phyloP scores from a whole-genome alignment of 495 filamentous ascomycete species.

The Penicillium cosmopolitanum region DNA sequence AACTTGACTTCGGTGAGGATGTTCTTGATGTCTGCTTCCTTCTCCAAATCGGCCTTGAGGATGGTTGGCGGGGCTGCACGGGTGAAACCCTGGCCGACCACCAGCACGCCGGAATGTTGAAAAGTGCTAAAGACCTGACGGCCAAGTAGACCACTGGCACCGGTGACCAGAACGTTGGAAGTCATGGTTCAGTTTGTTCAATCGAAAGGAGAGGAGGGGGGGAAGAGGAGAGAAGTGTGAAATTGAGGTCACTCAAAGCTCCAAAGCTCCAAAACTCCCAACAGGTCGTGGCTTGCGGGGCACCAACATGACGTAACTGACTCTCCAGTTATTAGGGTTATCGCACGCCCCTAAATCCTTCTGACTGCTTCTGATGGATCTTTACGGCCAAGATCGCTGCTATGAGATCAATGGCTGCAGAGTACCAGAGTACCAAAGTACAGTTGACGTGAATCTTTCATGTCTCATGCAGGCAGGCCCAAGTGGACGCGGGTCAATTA shows the following conservation, averaged over 20 bases:
- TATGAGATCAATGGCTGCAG: too few species aligned
- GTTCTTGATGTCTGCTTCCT: conserved; percentile 61
- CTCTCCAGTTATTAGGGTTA: conserved; percentile 12
- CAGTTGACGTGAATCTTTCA: too few species aligned
- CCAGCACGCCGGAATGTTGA: conserved; percentile 68
- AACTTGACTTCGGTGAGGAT: conserved; percentile 60
- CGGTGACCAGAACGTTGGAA: conserved; percentile 76
- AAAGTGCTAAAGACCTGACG: conserved; percentile 80
- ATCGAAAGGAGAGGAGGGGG: not conserved
- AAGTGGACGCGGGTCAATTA: not conserved
- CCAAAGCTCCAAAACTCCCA: not conserved
- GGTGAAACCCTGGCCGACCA: conserved; percentile 77
- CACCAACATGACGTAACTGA: conserved; percentile 35
- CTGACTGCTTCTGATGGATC: too few species aligned
- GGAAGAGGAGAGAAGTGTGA: not conserved
- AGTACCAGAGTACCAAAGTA: too few species aligned
- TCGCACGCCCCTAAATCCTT: too few species aligned
- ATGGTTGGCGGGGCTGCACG: conserved; percentile 72
- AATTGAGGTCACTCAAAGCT: not conserved
- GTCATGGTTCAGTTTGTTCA: conserved; percentile 42
- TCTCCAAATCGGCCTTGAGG: conserved; percentile 75
- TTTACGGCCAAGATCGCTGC: too few species aligned
- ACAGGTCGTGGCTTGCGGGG: conserved; percentile 14
- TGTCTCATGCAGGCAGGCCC: too few species aligned
- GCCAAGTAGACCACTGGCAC: conserved; percentile 83